These are phyloP conservation scores for Borovskyia barvae DNA, from an alignment of 208 protist species.

Conservation along the genomic window DNA sequence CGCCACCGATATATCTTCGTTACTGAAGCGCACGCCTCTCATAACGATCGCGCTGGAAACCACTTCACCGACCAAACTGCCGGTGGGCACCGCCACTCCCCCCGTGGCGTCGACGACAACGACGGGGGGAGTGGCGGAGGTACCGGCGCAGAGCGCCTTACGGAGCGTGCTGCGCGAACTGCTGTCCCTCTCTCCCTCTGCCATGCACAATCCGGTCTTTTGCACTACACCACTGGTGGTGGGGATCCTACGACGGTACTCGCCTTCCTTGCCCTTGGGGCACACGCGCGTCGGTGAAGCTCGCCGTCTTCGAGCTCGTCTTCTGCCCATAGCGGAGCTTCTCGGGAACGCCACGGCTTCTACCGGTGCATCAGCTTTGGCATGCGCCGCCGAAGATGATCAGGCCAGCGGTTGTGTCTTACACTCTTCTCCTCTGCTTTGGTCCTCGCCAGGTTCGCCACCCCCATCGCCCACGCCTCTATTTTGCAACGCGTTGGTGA, in stretches of 20 bases:
- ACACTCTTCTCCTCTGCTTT: not conserved
- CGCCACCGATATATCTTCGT: conserved; percentile 1
- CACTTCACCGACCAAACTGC: no score
- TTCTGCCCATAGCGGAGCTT: conserved; percentile 23
- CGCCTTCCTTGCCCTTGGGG: not conserved
- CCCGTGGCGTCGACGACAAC: no score
- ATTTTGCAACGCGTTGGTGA: conserved; percentile 18
- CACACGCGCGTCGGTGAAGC: no score
- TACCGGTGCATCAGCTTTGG: no score
- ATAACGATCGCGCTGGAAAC: not conserved
- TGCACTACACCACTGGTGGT: conserved; percentile 32
- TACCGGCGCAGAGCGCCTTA: not conserved
- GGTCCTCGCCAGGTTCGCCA: no score
- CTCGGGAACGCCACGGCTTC: not conserved
- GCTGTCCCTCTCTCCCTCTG: conserved; percentile 15
- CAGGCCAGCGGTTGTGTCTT: not conserved
- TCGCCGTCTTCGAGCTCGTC: conserved; percentile 19
- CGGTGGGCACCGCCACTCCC: no score
- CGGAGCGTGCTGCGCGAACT: conserved; percentile 14
- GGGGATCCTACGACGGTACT: conserved; percentile 32
- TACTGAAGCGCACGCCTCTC: conserved; percentile 10
- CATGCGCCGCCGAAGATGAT: no score
- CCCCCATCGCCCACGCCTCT: not conserved
- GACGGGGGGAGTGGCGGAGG: no score
- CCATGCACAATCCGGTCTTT: conserved; percentile 12